Percentiles rank a stretch among this genome's conserved stretches.
phyloP scores from a whole-genome alignment of 2,329 filamentous ascomycete species.

The Cladosporium velox region DNA sequence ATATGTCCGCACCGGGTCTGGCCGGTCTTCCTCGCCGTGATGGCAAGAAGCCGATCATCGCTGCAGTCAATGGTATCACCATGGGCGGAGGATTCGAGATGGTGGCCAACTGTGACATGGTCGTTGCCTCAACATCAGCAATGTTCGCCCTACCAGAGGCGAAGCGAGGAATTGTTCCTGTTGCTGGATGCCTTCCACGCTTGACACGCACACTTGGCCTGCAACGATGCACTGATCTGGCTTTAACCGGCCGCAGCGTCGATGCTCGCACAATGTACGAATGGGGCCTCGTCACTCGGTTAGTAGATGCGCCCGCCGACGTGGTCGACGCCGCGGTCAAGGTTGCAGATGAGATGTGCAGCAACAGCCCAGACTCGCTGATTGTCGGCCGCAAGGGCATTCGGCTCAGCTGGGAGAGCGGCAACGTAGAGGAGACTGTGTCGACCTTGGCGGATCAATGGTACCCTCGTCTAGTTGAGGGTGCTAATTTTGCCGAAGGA shows the following conservation, averaged over 20 bases:
- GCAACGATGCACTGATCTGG: slow-evolving; percentile 53
- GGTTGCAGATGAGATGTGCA: slow-evolving; percentile 41
- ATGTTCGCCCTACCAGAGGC: slow-evolving; percentile 58
- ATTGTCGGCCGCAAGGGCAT: slow-evolving; percentile 46
- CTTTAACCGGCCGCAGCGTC: slow-evolving; percentile 49
- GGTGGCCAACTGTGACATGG: slow-evolving; percentile 57
- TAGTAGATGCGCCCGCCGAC: slow-evolving; percentile 35
- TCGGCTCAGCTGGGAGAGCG: slow-evolving; percentile 44
- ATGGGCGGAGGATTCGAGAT: slow-evolving; percentile 62
- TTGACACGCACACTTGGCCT: slow-evolving; percentile 53
- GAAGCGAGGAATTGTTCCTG: slow-evolving; percentile 56
- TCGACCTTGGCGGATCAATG: slow-evolving; percentile 45
- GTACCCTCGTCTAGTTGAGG: slow-evolving; percentile 45
- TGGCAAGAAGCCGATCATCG: slow-evolving; percentile 64
- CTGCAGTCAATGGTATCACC: slow-evolving; percentile 60
- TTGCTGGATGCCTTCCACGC: slow-evolving; percentile 54
- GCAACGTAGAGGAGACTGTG: slow-evolving; percentile 43
- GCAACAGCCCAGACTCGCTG: slow-evolving; percentile 42
- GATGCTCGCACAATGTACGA: slow-evolving; percentile 47
- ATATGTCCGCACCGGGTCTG: slow-evolving; percentile 49
- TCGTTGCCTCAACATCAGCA: slow-evolving; percentile 55
- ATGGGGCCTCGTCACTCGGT: slow-evolving; percentile 41
- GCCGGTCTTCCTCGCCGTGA: slow-evolving; percentile 56
- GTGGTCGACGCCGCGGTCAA: slow-evolving; percentile 42
- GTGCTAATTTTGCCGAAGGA: slow-evolving; percentile 54